Conservation (phyloP, 306 rosid genomes). For the Abrus pulchellus region DNA sequence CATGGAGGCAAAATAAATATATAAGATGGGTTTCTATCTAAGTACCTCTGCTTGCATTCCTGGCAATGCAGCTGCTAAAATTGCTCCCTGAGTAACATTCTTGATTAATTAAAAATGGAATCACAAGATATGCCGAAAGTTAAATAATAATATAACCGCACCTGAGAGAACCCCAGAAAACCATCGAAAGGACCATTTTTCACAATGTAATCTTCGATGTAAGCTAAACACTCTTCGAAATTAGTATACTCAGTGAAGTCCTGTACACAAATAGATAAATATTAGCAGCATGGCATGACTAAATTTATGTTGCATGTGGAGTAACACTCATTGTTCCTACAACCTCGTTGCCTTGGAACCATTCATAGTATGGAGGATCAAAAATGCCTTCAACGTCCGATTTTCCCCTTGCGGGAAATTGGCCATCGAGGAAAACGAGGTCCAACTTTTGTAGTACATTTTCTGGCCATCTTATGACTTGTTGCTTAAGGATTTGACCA, state of each 20-base stretch:
- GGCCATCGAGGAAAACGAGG: constrained; percentile 59
- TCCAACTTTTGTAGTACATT: constrained; percentile 52
- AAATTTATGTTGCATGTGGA: background rate
- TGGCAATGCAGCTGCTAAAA: constrained; percentile 57
- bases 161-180: constrained; percentile 64
- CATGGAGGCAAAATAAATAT: background rate
- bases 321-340: background rate
- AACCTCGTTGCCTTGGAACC: constrained; percentile 68
- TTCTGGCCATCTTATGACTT: constrained; percentile 52
- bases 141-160: background rate
- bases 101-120: background rate
- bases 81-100: constrained; percentile 54
- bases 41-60: constrained; percentile 66
- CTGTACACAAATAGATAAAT: constrained; percentile 15
- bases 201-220: constrained; percentile 64
- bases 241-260: constrained; percentile 47
- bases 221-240: constrained; percentile 57
- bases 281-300: background rate
- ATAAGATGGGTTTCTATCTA: too few species aligned
- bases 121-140: background rate
- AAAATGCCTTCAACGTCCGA: constrained; percentile 54
- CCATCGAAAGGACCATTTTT: constrained; percentile 72
- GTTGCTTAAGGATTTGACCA: constrained; percentile 54
- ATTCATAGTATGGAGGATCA: constrained; percentile 67
- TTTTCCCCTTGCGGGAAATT: constrained; percentile 56